phyloP scores from a whole-genome alignment of 768 basidiomycete species.

The Sistotremastrum niveocremeum region DNA sequence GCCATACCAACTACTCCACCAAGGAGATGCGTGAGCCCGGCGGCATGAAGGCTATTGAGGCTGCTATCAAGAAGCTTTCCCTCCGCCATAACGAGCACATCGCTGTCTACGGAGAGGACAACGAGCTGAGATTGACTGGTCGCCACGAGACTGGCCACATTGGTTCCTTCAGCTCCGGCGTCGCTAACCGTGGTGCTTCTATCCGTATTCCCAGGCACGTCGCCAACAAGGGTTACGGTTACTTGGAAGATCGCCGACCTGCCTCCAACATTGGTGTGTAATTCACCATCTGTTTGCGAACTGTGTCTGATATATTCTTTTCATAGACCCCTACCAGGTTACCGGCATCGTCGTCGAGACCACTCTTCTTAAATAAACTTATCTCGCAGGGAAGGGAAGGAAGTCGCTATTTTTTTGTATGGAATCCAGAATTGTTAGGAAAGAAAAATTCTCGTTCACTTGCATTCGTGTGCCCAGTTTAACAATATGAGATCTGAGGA shows the following conservation, averaged over 20 bases:
- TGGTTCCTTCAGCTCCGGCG: conserved; percentile 79
- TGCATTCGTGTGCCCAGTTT: too few relatives aligned
- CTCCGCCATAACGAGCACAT: conserved; percentile 92
- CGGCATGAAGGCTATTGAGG: conserved; percentile 86
- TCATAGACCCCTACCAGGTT: conserved; percentile 85
- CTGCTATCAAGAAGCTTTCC: conserved; percentile 84
- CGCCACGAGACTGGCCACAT: conserved; percentile 98
- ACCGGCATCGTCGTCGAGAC: conserved; percentile 84
- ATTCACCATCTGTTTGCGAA: neutral
- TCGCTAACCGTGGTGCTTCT: conserved; percentile 95
- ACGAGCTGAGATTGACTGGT: conserved; percentile 90
- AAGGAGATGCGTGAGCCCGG: conserved; percentile 87
- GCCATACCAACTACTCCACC: conserved; percentile 97
- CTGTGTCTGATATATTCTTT: conserved; percentile 5
- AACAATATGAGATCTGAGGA: too few relatives aligned
- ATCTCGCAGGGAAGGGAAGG: too few relatives aligned
- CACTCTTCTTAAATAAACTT: conserved; percentile 27
- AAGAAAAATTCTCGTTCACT: too few relatives aligned
- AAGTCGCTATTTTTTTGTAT: too few relatives aligned
- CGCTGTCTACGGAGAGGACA: conserved; percentile 95
- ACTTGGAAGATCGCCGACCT: conserved; percentile 92
- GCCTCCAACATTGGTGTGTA: conserved; percentile 93
- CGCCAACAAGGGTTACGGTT: conserved; percentile 83
- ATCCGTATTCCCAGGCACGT: conserved; percentile 95
- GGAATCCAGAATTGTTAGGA: too few relatives aligned